phyloP scores from a whole-genome alignment of 1,284 basidiomycete genomes.

The Mycena citricolor region DNA sequence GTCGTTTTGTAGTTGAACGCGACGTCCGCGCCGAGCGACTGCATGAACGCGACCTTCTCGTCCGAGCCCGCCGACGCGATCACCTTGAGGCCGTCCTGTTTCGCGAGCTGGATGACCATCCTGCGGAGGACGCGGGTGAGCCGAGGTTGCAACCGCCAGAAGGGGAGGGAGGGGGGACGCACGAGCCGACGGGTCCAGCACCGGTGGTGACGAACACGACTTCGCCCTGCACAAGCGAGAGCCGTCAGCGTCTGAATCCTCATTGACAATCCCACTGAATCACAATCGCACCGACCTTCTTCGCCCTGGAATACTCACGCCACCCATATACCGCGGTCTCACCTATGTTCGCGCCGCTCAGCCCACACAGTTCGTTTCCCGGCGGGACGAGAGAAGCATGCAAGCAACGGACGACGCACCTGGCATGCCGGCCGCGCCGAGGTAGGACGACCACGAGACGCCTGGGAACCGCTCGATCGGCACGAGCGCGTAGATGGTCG shows the following conservation, averaged over 20 bases:
- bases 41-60: conserved; percentile 57
- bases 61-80: conserved; percentile 61
- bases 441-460: conserved; percentile 45
- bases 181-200: conserved; percentile 41
- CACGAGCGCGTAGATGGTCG: conserved; percentile 19
- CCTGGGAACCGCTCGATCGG: conserved; percentile 27
- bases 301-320: conserved; percentile 35
- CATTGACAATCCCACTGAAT: not conserved
- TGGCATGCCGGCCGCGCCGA: conserved; percentile 50
- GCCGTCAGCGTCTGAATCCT: too few species aligned
- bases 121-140: conserved; percentile 10
- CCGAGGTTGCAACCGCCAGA: conserved; percentile 1
- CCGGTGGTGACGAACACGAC: conserved; percentile 54
- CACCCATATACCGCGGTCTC: conserved; percentile 40
- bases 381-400: not conserved
- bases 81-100: conserved; percentile 52
- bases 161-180: conserved; percentile 21
- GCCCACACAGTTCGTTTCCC: not conserved
- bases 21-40: conserved; percentile 50
- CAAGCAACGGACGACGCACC: conserved; percentile 22
- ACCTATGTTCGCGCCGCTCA: not conserved
- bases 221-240: conserved; percentile 41
- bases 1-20: conserved; percentile 65
- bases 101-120: conserved; percentile 46
- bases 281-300: conserved; percentile 28